Base-by-base conservation (phyloP, 768 basidiomycete species). In the Cantharellus cinnabarinus region DNA sequence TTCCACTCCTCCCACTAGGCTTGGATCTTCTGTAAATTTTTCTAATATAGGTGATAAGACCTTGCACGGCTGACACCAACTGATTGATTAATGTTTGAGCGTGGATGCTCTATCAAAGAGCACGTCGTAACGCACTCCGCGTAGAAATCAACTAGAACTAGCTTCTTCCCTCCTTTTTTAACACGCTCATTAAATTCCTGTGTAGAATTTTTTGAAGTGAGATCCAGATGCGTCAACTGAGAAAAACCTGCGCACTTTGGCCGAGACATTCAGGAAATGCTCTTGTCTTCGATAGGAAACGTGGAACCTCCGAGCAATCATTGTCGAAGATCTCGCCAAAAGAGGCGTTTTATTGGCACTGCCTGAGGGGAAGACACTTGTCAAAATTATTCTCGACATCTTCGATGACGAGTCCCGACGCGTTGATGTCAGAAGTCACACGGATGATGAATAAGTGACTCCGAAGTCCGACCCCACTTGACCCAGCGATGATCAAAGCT, bases 31-130 rank as follows among this genome's bases (percentile, higher is more conserved):
- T 5, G 81, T 75, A n/a, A 83, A 64, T 59, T 74, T 76, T 64
- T 83, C 73, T 34, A 89, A 71, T 58, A 84, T 69, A 35, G 87
- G 87, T 1, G 83, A 80, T 44, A 89, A 75, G 67, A 74, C 69
- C 63, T 76, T 81, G 71, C 86, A 89, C 42, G 86, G 86, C 4
- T 75, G 71, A 63, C 86, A 89, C 87, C 86, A 89, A 61, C 86
- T 88, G 44, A 20, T 3, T 10, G 60, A 39, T 34, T 50, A 7
- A 29, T 34, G 2, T 50, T 64, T 56, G 64, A 64, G 7, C 44
- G 7, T 34, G 35, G 53, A 40, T 14, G 3, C 37, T 14, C 3
- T 40, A 44, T 10, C 53, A 41, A 35, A 37, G 38, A 54, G 10
- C 35, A 7, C 14, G 52, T 7, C 7, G 50, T 35, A 15, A 73